Conservation (phyloP, 352 stramenopile genomes). For the Globisporangium radiosum region DNA sequence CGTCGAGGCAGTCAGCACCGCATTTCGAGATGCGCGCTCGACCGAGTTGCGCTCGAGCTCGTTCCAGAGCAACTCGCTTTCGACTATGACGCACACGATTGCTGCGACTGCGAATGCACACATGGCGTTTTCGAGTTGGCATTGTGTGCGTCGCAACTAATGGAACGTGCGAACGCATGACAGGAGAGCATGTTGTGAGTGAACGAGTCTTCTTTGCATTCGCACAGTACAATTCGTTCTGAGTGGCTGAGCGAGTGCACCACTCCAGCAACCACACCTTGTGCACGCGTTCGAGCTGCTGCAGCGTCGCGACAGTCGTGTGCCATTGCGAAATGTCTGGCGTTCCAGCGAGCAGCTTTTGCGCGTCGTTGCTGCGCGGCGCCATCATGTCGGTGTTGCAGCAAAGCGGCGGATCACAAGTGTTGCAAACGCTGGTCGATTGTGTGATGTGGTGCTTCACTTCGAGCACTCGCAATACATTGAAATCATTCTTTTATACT, state of each 20-base stretch:
- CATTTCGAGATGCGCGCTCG: background rate
- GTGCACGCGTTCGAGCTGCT: constrained; percentile 26
- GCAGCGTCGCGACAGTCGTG: constrained; percentile 28
- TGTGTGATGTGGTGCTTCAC: no score
- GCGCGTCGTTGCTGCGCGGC: no score
- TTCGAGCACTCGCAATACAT: no score
- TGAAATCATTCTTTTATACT: no score
- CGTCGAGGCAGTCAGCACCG: constrained; percentile 11
- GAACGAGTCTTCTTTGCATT: no score
- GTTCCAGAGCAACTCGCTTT: constrained; percentile 47
- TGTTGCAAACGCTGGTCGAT: no score
- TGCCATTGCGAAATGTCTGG: constrained; percentile 10
- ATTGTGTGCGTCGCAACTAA: constrained; percentile 16
- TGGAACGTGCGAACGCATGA: no score
- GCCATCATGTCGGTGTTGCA: no score
- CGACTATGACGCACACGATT: constrained; percentile 32
- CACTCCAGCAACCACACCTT: constrained; percentile 16
- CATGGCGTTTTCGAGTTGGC: constrained; percentile 42
- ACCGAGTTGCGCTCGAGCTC: constrained; percentile 16
- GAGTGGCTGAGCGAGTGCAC: background rate
- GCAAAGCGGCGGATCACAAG: no score
- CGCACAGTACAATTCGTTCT: no score
- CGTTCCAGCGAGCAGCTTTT: no score
- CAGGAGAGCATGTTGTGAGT: no score
- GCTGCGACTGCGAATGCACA: constrained; percentile 23